phyloP scores from a whole-genome alignment of 306 rosid species.

The Urtica urens region DNA sequence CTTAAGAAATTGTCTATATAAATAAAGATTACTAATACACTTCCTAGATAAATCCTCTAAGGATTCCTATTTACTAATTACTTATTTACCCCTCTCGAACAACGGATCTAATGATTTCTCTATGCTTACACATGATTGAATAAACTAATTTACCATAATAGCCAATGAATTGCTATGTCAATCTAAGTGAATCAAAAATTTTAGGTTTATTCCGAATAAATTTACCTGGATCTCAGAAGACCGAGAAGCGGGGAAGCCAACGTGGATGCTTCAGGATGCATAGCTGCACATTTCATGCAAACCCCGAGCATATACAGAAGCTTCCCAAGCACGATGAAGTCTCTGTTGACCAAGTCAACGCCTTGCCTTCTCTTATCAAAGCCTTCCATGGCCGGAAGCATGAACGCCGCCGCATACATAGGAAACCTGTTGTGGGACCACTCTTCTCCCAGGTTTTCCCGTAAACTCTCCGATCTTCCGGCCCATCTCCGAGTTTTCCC shows the following conservation, averaged over 20 bases:
- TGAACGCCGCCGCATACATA: conserved; percentile 80
- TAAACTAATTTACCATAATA: too few species aligned
- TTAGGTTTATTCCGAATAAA: neutral
- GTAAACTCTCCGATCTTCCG: conserved; percentile 30
- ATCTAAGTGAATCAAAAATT: too few species aligned
- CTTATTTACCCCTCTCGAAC: too few species aligned
- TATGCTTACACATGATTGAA: too few species aligned
- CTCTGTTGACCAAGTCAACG: conserved; percentile 84
- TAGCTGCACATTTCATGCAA: conserved; percentile 84
- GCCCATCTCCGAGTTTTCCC: conserved; percentile 89
- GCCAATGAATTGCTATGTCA: too few species aligned
- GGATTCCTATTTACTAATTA: too few species aligned
- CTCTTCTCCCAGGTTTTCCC: conserved; percentile 45
- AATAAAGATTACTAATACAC: too few species aligned
- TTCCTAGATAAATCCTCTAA: too few species aligned
- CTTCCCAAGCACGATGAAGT: conserved; percentile 80
- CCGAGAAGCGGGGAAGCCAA: conserved; percentile 70
- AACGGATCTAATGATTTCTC: too few species aligned
- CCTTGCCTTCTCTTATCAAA: conserved; percentile 89
- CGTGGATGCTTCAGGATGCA: conserved; percentile 89
- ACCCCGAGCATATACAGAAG: conserved; percentile 84
- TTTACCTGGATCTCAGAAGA: conserved; percentile 78
- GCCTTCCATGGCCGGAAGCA: conserved; percentile 97
- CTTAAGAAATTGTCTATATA: too few species aligned
- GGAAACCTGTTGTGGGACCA: conserved; percentile 86